Base-by-base conservation (phyloP, 179 eudicot genomes). In the Vitellaria paradoxa region DNA sequence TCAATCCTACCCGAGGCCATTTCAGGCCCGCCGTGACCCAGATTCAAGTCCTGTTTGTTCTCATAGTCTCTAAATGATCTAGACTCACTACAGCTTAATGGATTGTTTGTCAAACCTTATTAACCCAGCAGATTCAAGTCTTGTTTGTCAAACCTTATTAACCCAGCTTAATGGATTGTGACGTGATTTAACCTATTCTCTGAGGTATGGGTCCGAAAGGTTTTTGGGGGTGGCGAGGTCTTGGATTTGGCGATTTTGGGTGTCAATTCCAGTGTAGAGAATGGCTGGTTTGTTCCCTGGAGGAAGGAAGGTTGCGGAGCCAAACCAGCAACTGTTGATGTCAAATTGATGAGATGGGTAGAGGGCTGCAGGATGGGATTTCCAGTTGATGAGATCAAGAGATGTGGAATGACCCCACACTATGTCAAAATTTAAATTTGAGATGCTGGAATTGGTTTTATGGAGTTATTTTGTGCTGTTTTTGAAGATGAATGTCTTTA, bases 341-440 rank as follows among this genome's bases (percentile, higher is more conserved):
- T 91, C 90, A 8, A 78, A 24, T 4, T 72, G 73, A 11, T 63
- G 55, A 7, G 82, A 76, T 0, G 88, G 88, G 64, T 56, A 55
- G 83, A 73, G 9, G 84, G 92, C 23, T 18, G 61, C 50, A 88
- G 79, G n/a, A 85, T 83, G 12, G 76, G 70, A 3, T 82, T 68
- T 70, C 96, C 96, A 91, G 64, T 91, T 87, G 26, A 91, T 66
- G 12, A 87, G 80, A 70, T 91, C 93, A 0, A 45, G 76, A 0
- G 96, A 89, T 8, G 84, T 85, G 0, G 96, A 89, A 68, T 91
- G 93, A 1, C 82, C 93, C 91, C 93, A 89, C 4, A 86, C 84
- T 3, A 85, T 86, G 8, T 84, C 81, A 2, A 10, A 52, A 52
- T 8, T 9, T 14, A 52, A 14, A 9, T 52, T 14, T 52, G 56